Evolutionary conservation across 768 basidiomycete species (phyloP).

Genomic region (Pulveroboletus ravenelii): DNA sequence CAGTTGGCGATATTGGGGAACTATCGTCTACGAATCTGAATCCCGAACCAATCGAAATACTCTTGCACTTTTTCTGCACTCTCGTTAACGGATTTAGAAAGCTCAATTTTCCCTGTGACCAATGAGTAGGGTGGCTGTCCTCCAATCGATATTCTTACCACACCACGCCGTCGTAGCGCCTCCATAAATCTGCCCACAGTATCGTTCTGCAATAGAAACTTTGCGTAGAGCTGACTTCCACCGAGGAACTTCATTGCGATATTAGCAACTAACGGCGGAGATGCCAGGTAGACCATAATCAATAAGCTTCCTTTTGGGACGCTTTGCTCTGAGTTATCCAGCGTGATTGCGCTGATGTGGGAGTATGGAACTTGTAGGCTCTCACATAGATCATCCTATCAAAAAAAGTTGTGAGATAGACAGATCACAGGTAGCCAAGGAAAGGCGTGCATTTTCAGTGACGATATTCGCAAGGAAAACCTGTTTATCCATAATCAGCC

Average conservation of each 20-base stretch:
- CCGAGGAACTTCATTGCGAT: slow-evolving; percentile 19
- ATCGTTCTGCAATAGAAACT: slow-evolving; percentile 36
- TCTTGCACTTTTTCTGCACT: slow-evolving; percentile 14
- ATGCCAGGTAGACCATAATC: slow-evolving; percentile 31
- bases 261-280: slow-evolving; percentile 38
- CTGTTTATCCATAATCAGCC: slow-evolving; percentile 48
- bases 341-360: slow-evolving; percentile 24
- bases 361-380: slow-evolving; percentile 45
- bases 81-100: slow-evolving; percentile 22
- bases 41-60: slow-evolving; percentile 26
- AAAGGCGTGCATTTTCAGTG: slow-evolving; percentile 13
- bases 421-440: neutral
- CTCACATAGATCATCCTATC: slow-evolving; percentile 47
- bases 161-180: slow-evolving; percentile 39
- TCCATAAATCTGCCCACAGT: slow-evolving; percentile 37
- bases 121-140: slow-evolving; percentile 1
- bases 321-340: slow-evolving; percentile 22
- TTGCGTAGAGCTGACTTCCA: slow-evolving; percentile 24
- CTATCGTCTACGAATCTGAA: slow-evolving; percentile 20
- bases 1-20: slow-evolving; percentile 18
- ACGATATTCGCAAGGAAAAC: slow-evolving; percentile 50
- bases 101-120: slow-evolving; percentile 25
- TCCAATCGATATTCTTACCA: slow-evolving; percentile 35
- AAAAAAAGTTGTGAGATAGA: slow-evolving; percentile 5
- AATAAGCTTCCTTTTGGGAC: slow-evolving; percentile 14